These are phyloP conservation scores for Cynanchum wilfordii DNA, from an alignment of 257 asterid genomes.

Conservation along the genomic window DNA sequence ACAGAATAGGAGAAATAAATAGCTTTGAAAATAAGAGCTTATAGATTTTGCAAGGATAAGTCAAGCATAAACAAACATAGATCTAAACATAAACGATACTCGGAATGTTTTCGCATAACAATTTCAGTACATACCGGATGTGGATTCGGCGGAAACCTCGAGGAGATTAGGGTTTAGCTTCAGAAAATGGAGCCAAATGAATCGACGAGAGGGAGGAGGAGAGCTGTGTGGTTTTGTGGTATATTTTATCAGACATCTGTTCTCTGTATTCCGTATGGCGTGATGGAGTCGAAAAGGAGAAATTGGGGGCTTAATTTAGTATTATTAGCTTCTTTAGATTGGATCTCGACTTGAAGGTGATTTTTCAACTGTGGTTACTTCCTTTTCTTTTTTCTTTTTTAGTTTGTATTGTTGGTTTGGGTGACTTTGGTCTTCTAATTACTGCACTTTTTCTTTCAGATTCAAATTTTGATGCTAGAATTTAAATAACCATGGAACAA, in stretches of 20 bases:
- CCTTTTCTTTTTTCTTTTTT: too few relatives aligned
- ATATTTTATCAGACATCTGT: neutral
- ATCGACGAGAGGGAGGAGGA: neutral
- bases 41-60: neutral
- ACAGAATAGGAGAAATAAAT: neutral
- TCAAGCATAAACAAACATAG: constrained; percentile 1
- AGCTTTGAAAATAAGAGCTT: neutral
- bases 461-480: too few relatives aligned
- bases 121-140: constrained; percentile 11
- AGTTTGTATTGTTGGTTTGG: too few relatives aligned
- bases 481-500: too few relatives aligned
- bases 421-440: too few relatives aligned
- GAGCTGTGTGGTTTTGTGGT: neutral
- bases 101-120: neutral
- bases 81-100: neutral
- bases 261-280: constrained; percentile 8
- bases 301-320: neutral
- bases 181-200: neutral
- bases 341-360: constrained; percentile 1
- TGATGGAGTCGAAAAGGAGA: neutral
- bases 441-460: too few relatives aligned
- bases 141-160: constrained; percentile 17
- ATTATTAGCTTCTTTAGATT: neutral
- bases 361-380: neutral
- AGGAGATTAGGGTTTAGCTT: constrained; percentile 14